These are phyloP conservation scores for Aspergillus sp. DNA, from an alignment of 2,329 filamentous ascomycete genomes.

Conservation along the genomic window DNA sequence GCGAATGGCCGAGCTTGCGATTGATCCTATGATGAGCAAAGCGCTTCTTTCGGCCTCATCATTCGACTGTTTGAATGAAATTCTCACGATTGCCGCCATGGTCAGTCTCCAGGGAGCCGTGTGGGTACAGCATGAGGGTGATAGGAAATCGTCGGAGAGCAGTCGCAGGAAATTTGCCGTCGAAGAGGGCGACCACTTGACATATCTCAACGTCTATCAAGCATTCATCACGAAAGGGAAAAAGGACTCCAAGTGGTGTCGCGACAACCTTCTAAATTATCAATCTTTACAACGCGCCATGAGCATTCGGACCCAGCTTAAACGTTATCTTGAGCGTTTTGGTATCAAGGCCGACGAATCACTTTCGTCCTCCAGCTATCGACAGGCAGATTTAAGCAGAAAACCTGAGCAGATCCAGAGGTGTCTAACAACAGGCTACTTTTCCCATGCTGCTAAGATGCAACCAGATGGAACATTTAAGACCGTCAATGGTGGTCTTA, in stretches of 20 bases:
- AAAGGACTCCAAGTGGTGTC: slow-evolving; percentile 80
- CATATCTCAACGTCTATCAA: slow-evolving; percentile 87
- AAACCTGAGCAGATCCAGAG: slow-evolving; percentile 69
- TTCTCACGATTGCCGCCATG: slow-evolving; percentile 91
- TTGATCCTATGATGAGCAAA: slow-evolving; percentile 95
- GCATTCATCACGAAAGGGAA: slow-evolving; percentile 76
- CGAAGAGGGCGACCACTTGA: slow-evolving; percentile 90
- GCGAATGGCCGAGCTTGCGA: slow-evolving; percentile 85
- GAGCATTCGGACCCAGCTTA: slow-evolving; percentile 78
- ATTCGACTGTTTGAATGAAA: slow-evolving; percentile 75
- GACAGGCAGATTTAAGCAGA: slow-evolving; percentile 30
- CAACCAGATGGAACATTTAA: slow-evolving; percentile 84
- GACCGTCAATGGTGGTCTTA: slow-evolving; percentile 71
- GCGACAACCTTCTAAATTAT: slow-evolving; percentile 79
- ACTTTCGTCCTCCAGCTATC: slow-evolving; percentile 29
- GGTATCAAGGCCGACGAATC: slow-evolving; percentile 64
- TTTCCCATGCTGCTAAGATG: slow-evolving; percentile 90
- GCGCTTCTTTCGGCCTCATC: slow-evolving; percentile 67
- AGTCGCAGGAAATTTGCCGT: slow-evolving; percentile 76
- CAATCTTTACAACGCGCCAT: slow-evolving; percentile 75
- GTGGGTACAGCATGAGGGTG: slow-evolving; percentile 74
- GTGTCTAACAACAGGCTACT: slow-evolving; percentile 84
- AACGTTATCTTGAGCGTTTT: slow-evolving; percentile 79
- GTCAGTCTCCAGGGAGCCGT: slow-evolving; percentile 74
- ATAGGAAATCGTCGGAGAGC: slow-evolving; percentile 67